phyloP scores from a whole-genome alignment of 2,329 filamentous ascomycete species.

The Neurospora sp. region DNA sequence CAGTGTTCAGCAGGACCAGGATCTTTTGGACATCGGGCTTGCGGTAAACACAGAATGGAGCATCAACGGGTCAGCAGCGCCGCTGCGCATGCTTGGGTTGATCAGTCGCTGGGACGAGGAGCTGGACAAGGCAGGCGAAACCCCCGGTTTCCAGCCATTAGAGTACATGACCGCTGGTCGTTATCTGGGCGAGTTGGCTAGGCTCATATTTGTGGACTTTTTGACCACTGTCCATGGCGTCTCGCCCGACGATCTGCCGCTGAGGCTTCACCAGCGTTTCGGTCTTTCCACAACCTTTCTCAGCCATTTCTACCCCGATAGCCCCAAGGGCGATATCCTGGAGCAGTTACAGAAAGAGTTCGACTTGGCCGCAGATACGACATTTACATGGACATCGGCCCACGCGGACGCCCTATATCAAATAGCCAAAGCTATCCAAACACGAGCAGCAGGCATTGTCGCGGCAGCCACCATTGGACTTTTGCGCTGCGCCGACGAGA shows the following conservation, averaged over 20 bases:
- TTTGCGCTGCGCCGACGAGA: conserved; percentile 58
- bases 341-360: conserved; percentile 43
- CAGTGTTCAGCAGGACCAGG: conserved; percentile 36
- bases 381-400: conserved; percentile 53
- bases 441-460: conserved; percentile 63
- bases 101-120: conserved; percentile 62
- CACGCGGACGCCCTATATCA: conserved; percentile 50
- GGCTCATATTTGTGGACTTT: conserved; percentile 60
- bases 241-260: conserved; percentile 37
- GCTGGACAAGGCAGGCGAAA: conserved; percentile 57
- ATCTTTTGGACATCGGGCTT: conserved; percentile 49
- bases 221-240: conserved; percentile 35
- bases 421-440: conserved; percentile 61
- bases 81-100: conserved; percentile 52
- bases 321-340: conserved; percentile 30
- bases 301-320: conserved; percentile 54
- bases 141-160: conserved; percentile 69
- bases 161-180: conserved; percentile 78
- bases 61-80: conserved; percentile 63
- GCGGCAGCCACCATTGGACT: conserved; percentile 65
- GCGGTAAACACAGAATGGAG: conserved; percentile 81
- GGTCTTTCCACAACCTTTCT: conserved; percentile 64
- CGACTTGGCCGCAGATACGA: conserved; percentile 25
- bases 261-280: conserved; percentile 46
- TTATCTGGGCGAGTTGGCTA: conserved; percentile 68